Conservation (phyloP, 2,329 filamentous ascomycete species). For the Colletotrichum phormii region DNA sequence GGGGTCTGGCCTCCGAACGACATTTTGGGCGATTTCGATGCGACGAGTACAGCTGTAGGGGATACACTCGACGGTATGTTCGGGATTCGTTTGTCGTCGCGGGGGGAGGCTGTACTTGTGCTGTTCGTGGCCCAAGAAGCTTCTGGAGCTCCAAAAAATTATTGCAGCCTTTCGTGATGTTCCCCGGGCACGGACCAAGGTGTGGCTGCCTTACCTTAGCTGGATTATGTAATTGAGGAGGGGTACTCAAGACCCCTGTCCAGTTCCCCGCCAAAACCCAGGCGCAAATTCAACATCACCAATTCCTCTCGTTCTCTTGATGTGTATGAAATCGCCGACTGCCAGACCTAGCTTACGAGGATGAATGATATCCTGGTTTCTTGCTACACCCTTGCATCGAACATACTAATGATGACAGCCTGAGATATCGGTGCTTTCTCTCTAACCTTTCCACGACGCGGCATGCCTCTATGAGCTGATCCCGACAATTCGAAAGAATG, state of each 20-base stretch:
- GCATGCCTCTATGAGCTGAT: background rate
- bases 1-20: constrained; percentile 98
- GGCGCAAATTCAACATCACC: background rate
- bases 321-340: background rate
- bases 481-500: background rate
- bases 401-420: background rate
- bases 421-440: rapidly evolving
- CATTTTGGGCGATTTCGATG: constrained; percentile 66
- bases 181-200: constrained; percentile 38
- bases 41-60: constrained; percentile 3
- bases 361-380: background rate
- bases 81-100: constrained; percentile 27
- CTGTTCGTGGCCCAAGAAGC: constrained; percentile 47
- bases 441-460: background rate
- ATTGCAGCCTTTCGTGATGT: constrained; percentile 55
- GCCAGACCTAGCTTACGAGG: too few species aligned
- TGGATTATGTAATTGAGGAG: constrained; percentile 38
- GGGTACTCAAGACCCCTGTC: constrained; percentile 19
- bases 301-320: too few species aligned
- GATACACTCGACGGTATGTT: background rate
- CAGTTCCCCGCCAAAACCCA: background rate
- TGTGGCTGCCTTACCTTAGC: constrained; percentile 26
- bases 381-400: background rate
- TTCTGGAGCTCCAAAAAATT: constrained; percentile 63
- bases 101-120: constrained; percentile 24